These are phyloP conservation scores for Barnettozyma populi DNA, from an alignment of 805 yeast genomes.

Conservation along the genomic window DNA sequence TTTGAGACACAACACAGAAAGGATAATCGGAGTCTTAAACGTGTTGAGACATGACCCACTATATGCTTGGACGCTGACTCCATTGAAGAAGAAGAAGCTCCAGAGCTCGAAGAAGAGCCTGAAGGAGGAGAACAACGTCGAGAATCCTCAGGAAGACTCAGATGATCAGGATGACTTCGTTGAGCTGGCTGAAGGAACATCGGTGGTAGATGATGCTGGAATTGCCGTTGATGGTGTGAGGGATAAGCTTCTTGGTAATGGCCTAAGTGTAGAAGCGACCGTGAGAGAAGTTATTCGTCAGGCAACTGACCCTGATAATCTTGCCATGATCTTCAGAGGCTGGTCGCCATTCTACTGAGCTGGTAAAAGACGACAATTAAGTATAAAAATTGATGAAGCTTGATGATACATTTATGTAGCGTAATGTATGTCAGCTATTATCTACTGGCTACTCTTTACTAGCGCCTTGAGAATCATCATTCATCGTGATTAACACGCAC, in stretches of 20 bases:
- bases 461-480: no score
- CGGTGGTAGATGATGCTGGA: conserved; percentile 53
- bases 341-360: conserved; percentile 73
- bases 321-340: conserved; percentile 75
- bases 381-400: no score
- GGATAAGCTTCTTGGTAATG: conserved; percentile 59
- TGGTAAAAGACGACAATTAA: neutral
- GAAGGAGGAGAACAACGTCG: neutral
- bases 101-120: conserved; percentile 26
- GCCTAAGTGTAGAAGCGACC: conserved; percentile 75
- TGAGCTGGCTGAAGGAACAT: conserved; percentile 11
- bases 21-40: conserved; percentile 75
- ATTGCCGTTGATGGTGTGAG: conserved; percentile 71
- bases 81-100: conserved; percentile 51
- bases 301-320: conserved; percentile 62
- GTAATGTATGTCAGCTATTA: no score
- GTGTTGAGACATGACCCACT: conserved; percentile 90
- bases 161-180: conserved; percentile 5
- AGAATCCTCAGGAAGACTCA: neutral
- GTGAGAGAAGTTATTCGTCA: conserved; percentile 76
- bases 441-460: no score
- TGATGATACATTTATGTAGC: no score
- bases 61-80: conserved; percentile 86
- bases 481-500: no score
- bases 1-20: conserved; percentile 57